phyloP scores from a whole-genome alignment of 2,329 filamentous ascomycete species.

The Phaeosphaeriaceae sp. region DNA sequence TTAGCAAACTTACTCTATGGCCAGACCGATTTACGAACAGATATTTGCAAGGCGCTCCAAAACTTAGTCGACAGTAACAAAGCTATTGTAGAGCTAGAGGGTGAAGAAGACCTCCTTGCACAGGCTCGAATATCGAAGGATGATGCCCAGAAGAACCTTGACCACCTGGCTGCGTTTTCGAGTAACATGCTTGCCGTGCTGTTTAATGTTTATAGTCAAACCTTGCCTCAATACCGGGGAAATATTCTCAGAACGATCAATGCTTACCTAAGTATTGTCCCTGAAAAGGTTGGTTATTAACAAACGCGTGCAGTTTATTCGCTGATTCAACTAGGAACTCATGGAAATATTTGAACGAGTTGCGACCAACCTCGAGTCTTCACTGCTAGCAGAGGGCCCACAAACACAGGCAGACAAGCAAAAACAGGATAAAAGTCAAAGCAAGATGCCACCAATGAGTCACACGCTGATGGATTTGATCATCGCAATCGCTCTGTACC shows the following conservation, averaged over 20 bases:
- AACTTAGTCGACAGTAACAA: slow-evolving; percentile 91
- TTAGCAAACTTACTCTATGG: slow-evolving; percentile 91
- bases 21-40: slow-evolving; percentile 83
- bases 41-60: slow-evolving; percentile 86
- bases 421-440: slow-evolving; percentile 66
- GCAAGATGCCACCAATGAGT: slow-evolving; percentile 85
- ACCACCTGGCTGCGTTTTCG: slow-evolving; percentile 79
- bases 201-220: slow-evolving; percentile 99
- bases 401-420: slow-evolving; percentile 69
- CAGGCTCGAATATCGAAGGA: slow-evolving; percentile 79
- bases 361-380: slow-evolving; percentile 78
- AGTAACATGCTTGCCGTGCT: slow-evolving; percentile 92
- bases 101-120: slow-evolving; percentile 73
- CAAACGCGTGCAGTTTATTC: too few species aligned
- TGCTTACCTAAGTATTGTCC: slow-evolving; percentile 87
- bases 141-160: slow-evolving; percentile 77
- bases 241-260: slow-evolving; percentile 95
- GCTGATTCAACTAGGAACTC: slow-evolving; percentile 61
- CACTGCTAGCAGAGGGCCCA: slow-evolving; percentile 65
- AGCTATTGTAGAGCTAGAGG: slow-evolving; percentile 73
- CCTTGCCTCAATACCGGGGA: slow-evolving; percentile 87
- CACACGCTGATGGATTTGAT: slow-evolving; percentile 97
- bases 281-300: slow-evolving; percentile 52
- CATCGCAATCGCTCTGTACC: slow-evolving; percentile 93
- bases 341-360: slow-evolving; percentile 89